Percentiles rank a stretch among this genome's conserved stretches.
These are phyloP conservation scores for Calocera viscosa DNA, from an alignment of 768 basidiomycete species.

Conservation along the genomic window DNA sequence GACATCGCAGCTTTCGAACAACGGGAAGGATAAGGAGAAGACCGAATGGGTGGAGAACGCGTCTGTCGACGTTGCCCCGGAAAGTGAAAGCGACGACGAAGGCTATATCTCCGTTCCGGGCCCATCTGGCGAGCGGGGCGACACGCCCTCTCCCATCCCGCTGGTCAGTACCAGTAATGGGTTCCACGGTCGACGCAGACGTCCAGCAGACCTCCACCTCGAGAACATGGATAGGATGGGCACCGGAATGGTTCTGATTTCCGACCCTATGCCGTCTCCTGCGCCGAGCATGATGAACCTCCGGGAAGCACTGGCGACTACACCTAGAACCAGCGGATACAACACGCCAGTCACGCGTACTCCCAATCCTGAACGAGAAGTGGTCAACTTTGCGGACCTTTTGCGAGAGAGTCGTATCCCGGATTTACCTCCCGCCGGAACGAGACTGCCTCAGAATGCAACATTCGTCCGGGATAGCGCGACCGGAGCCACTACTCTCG, in stretches of 20 bases:
- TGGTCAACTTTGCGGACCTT: conserved; percentile 57
- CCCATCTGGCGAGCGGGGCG: neutral
- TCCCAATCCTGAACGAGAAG: conserved; percentile 29
- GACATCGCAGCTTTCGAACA: neutral
- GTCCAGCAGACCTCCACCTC: neutral
- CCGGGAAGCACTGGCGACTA: neutral
- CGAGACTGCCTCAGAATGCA: conserved; percentile 47
- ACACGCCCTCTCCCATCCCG: neutral
- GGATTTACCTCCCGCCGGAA: conserved; percentile 54
- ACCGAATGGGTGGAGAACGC: neutral
- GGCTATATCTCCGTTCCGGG: neutral
- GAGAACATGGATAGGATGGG: neutral
- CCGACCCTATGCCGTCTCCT: neutral
- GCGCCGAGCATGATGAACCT: neutral
- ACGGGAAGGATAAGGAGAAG: neutral
- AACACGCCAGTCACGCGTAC: neutral
- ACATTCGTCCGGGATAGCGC: neutral
- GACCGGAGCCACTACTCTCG: neutral
- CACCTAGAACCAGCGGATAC: neutral
- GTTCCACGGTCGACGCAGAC: neutral
- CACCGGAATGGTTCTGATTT: neutral
- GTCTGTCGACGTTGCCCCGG: neutral
- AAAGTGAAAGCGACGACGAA: neutral
- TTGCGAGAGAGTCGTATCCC: conserved; percentile 69
- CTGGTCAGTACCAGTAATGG: neutral